Evolutionary conservation across 306 rosid species (phyloP).

Genomic region (Dryas drummondii): DNA sequence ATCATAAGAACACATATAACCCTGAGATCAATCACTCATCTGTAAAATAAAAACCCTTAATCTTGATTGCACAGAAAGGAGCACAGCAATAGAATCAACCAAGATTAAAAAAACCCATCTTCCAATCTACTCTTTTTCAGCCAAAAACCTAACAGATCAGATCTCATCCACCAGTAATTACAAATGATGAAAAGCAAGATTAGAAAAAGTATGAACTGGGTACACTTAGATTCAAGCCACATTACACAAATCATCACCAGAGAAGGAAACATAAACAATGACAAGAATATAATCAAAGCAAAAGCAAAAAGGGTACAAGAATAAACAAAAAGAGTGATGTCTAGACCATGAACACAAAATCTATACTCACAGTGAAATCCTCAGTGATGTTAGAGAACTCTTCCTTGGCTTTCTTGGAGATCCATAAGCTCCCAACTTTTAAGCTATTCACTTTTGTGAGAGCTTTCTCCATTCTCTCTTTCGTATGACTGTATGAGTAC

Average conservation of each 20-base stretch:
- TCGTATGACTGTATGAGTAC: not conserved
- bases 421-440: slow-evolving; percentile 83
- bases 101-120: slow-evolving; percentile 3
- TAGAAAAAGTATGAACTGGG: slow-evolving; percentile 14
- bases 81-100: not conserved
- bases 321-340: not conserved
- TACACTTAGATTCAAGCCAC: slow-evolving; percentile 28
- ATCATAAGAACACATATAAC: not conserved
- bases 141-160: slow-evolving; percentile 25
- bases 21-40: not conserved
- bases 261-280: not conserved
- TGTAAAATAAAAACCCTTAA: not conserved
- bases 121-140: slow-evolving; percentile 5
- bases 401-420: slow-evolving; percentile 86
- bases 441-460: slow-evolving; percentile 79
- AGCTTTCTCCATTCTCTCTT: slow-evolving; percentile 79
- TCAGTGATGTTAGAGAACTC: slow-evolving; percentile 75
- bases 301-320: slow-evolving; percentile 6
- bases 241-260: slow-evolving; percentile 26
- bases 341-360: too few species aligned
- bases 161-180: slow-evolving; percentile 36
- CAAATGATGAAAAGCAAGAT: slow-evolving; percentile 15
- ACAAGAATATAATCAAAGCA: not conserved
- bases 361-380: slow-evolving; percentile 67
- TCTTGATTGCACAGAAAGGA: not conserved